Evolutionary conservation across 805 yeast species (phyloP), one percentile per base, ranked within the genome.

Genomic region (Kodamaea neixiangensis): DNA sequence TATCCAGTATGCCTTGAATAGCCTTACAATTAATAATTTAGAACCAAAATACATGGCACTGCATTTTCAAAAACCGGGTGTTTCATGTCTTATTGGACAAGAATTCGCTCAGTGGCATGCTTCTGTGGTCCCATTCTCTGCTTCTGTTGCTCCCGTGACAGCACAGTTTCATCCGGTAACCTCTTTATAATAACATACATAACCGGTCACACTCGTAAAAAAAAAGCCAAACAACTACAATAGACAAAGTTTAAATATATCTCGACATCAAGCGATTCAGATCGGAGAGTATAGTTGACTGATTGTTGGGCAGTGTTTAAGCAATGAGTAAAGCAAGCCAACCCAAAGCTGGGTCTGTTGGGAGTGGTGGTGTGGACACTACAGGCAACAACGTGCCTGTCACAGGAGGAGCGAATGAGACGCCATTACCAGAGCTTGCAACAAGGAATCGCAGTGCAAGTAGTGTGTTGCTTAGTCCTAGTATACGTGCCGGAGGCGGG

Each of bases 391-490:
- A 17, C 21, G 21, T 19, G 19, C 21, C 38, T 14, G 15, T 37
- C 11, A 25, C 31, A 25, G 41, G 41, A 33, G 15, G n/a, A 11
- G n/a, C 21, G 15, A 17, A 11, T 17, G 41, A 19, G 19, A 5
- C 6, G 7, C 7, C 20, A 10, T 13, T 37, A 15, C 21, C 45
- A 34, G 21, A 25, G 3, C 31, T 25, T 25, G 15, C 35, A 19
- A 45, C 52, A 5, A 20, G 46, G 10, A 44, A 43, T 42, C 47
- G 42, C 11, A 50, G 54, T 46, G 25, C 39, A 25, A 44, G 48
- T 38, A 51, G 51, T 19, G 48, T 57, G 14, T 44, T 54, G 11
- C 48, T 35, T 14, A 50, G 63, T 7, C 64, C 64, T 10, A 40
- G 52, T 1, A 42, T 59, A 17, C 58, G 56, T 7, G 11, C 46